Evolutionary conservation across 352 stramenopile species (phyloP), one percentile per base, ranked within the genome.

Genomic region (Aphanomyces invadans): DNA sequence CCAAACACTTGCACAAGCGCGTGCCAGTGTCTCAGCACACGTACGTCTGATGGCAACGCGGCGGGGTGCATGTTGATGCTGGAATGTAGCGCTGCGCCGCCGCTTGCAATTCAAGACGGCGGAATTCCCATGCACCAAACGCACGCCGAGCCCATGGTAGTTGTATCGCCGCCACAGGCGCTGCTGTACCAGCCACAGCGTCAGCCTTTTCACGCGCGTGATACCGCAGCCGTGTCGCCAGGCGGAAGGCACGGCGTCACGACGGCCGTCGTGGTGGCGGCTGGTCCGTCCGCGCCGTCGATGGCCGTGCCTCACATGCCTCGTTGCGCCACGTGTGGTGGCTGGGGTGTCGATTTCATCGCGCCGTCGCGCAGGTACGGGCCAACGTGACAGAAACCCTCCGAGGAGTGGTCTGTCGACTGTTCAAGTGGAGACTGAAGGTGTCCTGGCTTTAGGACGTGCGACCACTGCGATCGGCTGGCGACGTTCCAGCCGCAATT

Each of bases 1-100:
- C 60, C n/a, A 67, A 67, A 44, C 60, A 67, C n/a, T 21, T 33
- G 21, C 60, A 67, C 26, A 57, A 21, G 29, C 60, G 60, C 12
- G 38, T 36, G 4, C 60, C 60, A 26, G 38, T 64, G 9, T 38
- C 28, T 9, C 36, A 56, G n/a, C 21, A 49, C 42, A 17, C 12
- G 28, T 55, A 2, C 23, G 33, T 7, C 32, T n/a, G n/a, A n/a
- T n/a, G n/a, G n/a, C n/a, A n/a, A n/a, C n/a, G n/a, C n/a, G n/a
- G n/a, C n/a, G n/a, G n/a, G n/a, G n/a, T n/a, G n/a, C n/a, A n/a
- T n/a, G n/a, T n/a, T n/a, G n/a, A n/a, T n/a, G n/a, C n/a, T n/a
- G n/a, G n/a, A n/a, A n/a, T n/a, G n/a, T n/a, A n/a, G n/a, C n/a
- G n/a, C n/a, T n/a, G n/a, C n/a, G n/a, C n/a, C n/a, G n/a, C n/a